Conservation (phyloP, 257 asterid species). For the Salvia miltiorrhiza region DNA sequence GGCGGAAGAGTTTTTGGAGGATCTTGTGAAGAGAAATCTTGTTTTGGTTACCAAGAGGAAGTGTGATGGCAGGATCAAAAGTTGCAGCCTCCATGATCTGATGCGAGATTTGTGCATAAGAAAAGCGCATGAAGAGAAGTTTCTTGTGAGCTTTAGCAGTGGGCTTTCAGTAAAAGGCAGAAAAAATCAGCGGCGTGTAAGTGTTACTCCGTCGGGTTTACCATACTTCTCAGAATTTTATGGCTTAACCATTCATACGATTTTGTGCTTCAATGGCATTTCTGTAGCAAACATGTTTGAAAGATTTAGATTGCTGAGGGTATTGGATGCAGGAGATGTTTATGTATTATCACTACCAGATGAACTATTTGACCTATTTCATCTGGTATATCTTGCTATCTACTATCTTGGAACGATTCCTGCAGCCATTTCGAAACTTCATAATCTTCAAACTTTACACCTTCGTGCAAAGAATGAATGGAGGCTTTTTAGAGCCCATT, state of each 20-base stretch:
- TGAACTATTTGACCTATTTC: not conserved
- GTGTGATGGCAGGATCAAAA: slow-evolving; percentile 9
- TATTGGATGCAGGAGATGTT: not conserved
- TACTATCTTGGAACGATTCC: not conserved
- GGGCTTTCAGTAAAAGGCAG: not conserved
- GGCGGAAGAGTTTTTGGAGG: slow-evolving; percentile 5
- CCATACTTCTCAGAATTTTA: not conserved
- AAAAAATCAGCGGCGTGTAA: not conserved
- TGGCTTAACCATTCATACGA: not conserved
- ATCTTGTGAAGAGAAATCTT: slow-evolving; percentile 13
- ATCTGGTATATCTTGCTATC: slow-evolving; percentile 5
- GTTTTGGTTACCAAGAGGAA: not conserved
- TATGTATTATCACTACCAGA: not conserved
- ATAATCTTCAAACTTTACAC: slow-evolving; percentile 7
- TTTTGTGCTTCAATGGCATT: not conserved
- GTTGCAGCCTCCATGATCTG: slow-evolving; percentile 14
- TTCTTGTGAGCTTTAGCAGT: not conserved
- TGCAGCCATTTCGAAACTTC: not conserved
- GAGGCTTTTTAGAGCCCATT: not conserved
- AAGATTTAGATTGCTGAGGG: not conserved
- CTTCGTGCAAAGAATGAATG: not conserved
- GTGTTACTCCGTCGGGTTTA: not conserved
- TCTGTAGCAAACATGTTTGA: not conserved
- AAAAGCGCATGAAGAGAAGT: not conserved
- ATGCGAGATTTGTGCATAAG: slow-evolving; percentile 12